phyloP scores from a whole-genome alignment of 2,329 filamentous ascomycete genomes.

The Trichoderma sp. region DNA sequence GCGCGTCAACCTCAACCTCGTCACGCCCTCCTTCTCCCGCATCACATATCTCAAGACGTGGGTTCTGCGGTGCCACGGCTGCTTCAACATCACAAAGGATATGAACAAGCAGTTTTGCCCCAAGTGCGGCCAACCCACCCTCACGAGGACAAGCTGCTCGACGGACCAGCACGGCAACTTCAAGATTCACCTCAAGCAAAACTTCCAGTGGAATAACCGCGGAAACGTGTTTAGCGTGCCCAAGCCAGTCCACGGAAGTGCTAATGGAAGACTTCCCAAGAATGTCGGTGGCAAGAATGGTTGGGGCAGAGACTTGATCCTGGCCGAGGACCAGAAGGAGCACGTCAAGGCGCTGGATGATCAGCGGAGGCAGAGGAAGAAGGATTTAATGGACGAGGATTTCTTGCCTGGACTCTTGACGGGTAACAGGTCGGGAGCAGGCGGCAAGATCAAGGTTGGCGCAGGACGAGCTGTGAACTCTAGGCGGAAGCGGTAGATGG shows the following conservation, averaged over 20 bases:
- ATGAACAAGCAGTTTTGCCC: constrained; percentile 91
- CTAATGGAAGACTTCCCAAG: constrained; percentile 71
- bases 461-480: constrained; percentile 86
- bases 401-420: constrained; percentile 83
- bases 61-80: constrained; percentile 89
- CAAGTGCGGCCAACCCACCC: constrained; percentile 80
- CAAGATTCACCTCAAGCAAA: constrained; percentile 82
- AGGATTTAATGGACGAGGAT: constrained; percentile 92
- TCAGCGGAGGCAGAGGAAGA: constrained; percentile 65
- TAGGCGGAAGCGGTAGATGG: constrained; percentile 50
- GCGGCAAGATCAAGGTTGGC: constrained; percentile 74
- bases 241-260: constrained; percentile 77
- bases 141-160: constrained; percentile 81
- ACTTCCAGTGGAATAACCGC: constrained; percentile 93
- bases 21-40: constrained; percentile 74
- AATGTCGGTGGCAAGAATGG: constrained; percentile 76
- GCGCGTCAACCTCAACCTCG: constrained; percentile 88
- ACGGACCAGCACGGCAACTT: constrained; percentile 80
- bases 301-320: constrained; percentile 80
- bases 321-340: constrained; percentile 96
- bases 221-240: constrained; percentile 92
- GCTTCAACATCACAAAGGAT: constrained; percentile 81
- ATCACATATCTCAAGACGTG: constrained; percentile 85
- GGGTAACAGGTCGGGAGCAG: constrained; percentile 65
- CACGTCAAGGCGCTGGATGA: constrained; percentile 64